Conservation (phyloP, 2,329 filamentous ascomycete genomes). For the Aschersonia sp. region DNA sequence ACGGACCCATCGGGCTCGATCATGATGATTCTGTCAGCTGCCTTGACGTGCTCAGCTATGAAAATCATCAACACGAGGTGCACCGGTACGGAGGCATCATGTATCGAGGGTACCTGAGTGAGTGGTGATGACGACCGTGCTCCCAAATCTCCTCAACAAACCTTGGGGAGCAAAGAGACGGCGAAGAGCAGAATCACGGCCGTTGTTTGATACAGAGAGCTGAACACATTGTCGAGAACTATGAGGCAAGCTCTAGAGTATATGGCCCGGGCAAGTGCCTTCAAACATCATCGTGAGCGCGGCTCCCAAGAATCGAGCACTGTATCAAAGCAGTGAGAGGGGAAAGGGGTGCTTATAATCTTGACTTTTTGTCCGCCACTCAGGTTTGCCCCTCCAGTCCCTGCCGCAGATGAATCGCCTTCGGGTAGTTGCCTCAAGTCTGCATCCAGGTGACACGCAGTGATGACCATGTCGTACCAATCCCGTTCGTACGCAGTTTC, state of each 20-base stretch:
- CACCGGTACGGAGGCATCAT: no score
- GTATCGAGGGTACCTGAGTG: slow-evolving; percentile 3
- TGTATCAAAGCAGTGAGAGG: not conserved
- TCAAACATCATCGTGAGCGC: not conserved
- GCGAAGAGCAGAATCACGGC: not conserved
- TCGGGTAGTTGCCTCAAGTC: slow-evolving; percentile 13
- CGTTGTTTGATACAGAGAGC: slow-evolving; percentile 1
- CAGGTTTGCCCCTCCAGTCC: slow-evolving; percentile 18
- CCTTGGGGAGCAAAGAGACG: slow-evolving; percentile 3
- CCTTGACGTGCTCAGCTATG: not conserved
- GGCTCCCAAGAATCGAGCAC: no score
- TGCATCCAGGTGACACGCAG: slow-evolving; percentile 8
- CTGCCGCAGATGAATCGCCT: slow-evolving; percentile 16
- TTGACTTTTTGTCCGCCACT: slow-evolving; percentile 22
- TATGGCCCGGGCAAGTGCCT: slow-evolving; percentile 24
- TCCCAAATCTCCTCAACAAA: not conserved
- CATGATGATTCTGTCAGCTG: not conserved
- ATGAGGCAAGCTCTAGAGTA: slow-evolving; percentile 20
- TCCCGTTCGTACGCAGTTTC: slow-evolving; percentile 4
- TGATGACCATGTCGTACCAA: slow-evolving; percentile 7
- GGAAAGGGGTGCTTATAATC: slow-evolving; percentile 11
- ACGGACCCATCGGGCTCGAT: not conserved
- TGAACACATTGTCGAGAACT: slow-evolving; percentile 4
- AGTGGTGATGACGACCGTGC: slow-evolving; percentile 4
- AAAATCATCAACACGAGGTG: no score